Evolutionary conservation across 139 green algal species (phyloP), one percentile per base, ranked within the genome.

Genomic region (Tetraselmis chui): DNA sequence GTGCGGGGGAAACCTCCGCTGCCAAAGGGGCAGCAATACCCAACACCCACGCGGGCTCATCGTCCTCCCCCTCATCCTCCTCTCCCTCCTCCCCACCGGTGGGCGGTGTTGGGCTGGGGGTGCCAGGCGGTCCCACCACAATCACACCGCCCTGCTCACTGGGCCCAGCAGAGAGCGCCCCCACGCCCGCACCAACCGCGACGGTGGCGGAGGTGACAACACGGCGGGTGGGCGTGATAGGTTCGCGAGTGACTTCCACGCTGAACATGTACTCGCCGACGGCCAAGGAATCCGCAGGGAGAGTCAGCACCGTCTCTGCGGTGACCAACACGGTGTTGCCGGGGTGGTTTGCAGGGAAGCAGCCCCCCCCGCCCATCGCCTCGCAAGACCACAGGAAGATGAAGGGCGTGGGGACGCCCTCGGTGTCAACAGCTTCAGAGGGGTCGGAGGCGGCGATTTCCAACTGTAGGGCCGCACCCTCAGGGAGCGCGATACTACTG

Each of bases 371-470:
- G 5, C 5, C 74, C 74, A 23, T 25, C 5, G 26, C 28, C 5
- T 11, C 74, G 74, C 74, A 77, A 25, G 26, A 30, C 74, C 74
- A 77, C 26, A 77, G 74, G 74, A 77, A 77, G 74, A 29, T 31
- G 74, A 77, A 77, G 2, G 25, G 74, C 74, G 74, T 77, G 26
- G 74, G 74, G 74, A 28, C 28, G 74, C 74, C 74, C 74, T 77
- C 74, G 23, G n/a, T 29, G 74, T 77, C 74, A 25, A 28, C 26
- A 22, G 74, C 74, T 2, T 11, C 74, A 11, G 25, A 28, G n/a
- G 74, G 74, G 74, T 77, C 74, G 26, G 11, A 22, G 2, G 74
- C 18, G 26, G 74, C 74, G 74, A 29, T 5, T 22, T 77, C 74
- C 45, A 67, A 18, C 45, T 67, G 45, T 18, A 67, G 45, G 5